These are phyloP conservation scores for Ceratocystis cubensis DNA, from an alignment of 2,329 filamentous ascomycete species.

Conservation along the genomic window DNA sequence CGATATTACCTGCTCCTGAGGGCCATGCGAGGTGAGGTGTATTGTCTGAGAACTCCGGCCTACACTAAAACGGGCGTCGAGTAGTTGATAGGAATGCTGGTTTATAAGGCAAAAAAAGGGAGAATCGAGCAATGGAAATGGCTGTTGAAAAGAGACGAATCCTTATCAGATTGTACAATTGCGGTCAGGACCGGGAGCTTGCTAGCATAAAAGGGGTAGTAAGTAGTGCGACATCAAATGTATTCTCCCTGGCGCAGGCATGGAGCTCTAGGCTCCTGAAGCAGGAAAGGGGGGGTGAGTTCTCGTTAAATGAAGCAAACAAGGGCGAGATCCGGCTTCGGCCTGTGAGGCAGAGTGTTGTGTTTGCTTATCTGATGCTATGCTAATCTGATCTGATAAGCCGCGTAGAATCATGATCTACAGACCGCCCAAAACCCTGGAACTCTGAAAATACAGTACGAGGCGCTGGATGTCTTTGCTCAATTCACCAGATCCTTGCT, in stretches of 20 bases:
- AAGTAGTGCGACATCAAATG: not conserved
- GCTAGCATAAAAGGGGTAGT: not conserved
- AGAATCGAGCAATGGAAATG: not conserved
- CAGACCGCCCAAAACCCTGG: not conserved
- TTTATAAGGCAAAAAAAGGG: not conserved
- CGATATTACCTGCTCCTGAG: too few relatives aligned
- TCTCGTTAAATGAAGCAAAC: not conserved
- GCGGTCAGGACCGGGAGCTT: not conserved
- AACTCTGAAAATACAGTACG: not conserved
- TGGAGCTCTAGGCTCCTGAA: not conserved
- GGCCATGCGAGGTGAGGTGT: not conserved
- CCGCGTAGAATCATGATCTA: not conserved
- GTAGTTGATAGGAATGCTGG: not conserved
- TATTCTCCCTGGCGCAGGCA: not conserved
- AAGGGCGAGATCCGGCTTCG: not conserved
- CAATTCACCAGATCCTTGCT: not conserved
- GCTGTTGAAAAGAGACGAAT: not conserved
- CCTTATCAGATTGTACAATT: conserved; percentile 6
- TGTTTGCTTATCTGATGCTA: not conserved
- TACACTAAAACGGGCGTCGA: not conserved
- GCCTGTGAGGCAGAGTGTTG: not conserved
- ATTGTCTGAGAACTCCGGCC: not conserved
- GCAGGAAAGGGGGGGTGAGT: not conserved
- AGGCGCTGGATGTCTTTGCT: not conserved
- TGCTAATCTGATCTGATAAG: not conserved